Conservation (phyloP, 805 yeast species). For the Starmera dryadoides region DNA sequence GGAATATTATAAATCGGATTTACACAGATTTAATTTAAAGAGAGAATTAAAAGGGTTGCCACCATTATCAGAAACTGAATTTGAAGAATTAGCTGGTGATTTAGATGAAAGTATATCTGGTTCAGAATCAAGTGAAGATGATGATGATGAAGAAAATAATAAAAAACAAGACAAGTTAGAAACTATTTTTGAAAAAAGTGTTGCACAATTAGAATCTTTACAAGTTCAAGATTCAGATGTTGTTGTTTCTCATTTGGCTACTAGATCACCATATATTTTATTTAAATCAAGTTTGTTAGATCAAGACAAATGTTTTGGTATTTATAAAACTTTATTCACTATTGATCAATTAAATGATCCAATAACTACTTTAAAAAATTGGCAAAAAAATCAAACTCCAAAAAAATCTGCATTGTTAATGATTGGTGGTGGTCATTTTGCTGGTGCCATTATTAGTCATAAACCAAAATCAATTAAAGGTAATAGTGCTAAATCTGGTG, state of each 20-base stretch:
- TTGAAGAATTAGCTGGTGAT: slow-evolving; percentile 45
- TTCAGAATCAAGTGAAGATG: slow-evolving; percentile 35
- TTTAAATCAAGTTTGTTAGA: slow-evolving; percentile 45
- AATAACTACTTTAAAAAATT: slow-evolving; percentile 33
- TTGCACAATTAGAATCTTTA: slow-evolving; percentile 12
- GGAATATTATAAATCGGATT: slow-evolving; percentile 50
- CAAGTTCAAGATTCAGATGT: slow-evolving; percentile 20
- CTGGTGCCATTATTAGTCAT: slow-evolving; percentile 88
- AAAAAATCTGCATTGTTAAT: slow-evolving; percentile 72
- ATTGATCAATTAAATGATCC: slow-evolving; percentile 40
- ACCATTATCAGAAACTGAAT: slow-evolving; percentile 47
- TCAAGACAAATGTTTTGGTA: slow-evolving; percentile 46
- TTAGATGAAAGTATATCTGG: slow-evolving; percentile 58
- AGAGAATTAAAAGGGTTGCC: slow-evolving; percentile 38
- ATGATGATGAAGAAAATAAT: slow-evolving; percentile 8
- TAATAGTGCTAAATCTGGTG: slow-evolving; percentile 39
- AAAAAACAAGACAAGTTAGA: slow-evolving; percentile 11
- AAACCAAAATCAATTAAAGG: slow-evolving; percentile 49
- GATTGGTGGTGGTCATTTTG: slow-evolving; percentile 98
- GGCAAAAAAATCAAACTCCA: slow-evolving; percentile 20
- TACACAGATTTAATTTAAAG: slow-evolving; percentile 53
- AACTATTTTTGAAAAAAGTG: slow-evolving; percentile 15
- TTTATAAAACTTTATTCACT: slow-evolving; percentile 58
- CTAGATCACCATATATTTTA: slow-evolving; percentile 62
- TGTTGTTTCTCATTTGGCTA: slow-evolving; percentile 46